phyloP scores from a whole-genome alignment of 352 stramenopile species.

The Globisporangium middletonii region DNA sequence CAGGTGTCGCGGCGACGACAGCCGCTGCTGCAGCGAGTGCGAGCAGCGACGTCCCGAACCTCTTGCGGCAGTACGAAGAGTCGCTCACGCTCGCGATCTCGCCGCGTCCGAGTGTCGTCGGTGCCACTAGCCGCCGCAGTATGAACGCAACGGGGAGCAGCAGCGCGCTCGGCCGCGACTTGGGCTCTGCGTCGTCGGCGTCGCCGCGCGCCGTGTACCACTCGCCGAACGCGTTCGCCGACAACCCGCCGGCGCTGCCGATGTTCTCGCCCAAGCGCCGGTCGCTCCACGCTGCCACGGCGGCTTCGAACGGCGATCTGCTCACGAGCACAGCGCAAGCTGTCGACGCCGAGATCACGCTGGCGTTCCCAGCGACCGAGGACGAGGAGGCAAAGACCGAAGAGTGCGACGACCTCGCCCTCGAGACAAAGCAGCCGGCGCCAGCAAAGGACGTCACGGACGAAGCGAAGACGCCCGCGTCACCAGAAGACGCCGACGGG shows the following conservation, averaged over 20 bases:
- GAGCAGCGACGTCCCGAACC: slow-evolving; percentile 12
- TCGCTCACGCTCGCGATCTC: slow-evolving; percentile 34
- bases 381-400: slow-evolving; percentile 27
- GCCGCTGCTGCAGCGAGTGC: background rate
- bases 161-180: slow-evolving; percentile 2
- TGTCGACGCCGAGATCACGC: slow-evolving; percentile 19
- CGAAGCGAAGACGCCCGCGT: slow-evolving; percentile 1
- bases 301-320: background rate
- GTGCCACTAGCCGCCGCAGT: background rate
- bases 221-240: slow-evolving; percentile 44
- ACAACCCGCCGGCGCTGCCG: slow-evolving; percentile 28
- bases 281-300: slow-evolving; percentile 13
- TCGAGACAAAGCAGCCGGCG: slow-evolving; percentile 12
- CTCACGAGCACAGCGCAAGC: slow-evolving; percentile 5
- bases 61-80: slow-evolving; percentile 48
- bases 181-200: slow-evolving; percentile 2
- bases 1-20: background rate
- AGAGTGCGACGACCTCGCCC: slow-evolving; percentile 17
- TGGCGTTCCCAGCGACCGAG: slow-evolving; percentile 27
- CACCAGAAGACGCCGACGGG: slow-evolving; percentile 28
- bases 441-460: slow-evolving; percentile 11
- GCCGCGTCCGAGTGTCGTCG: slow-evolving; percentile 6
- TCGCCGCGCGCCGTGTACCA: slow-evolving; percentile 62
- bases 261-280: slow-evolving; percentile 59
- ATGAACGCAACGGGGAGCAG: background rate